Conservation (phyloP, 805 yeast genomes). For the Yarrowia sp. region DNA sequence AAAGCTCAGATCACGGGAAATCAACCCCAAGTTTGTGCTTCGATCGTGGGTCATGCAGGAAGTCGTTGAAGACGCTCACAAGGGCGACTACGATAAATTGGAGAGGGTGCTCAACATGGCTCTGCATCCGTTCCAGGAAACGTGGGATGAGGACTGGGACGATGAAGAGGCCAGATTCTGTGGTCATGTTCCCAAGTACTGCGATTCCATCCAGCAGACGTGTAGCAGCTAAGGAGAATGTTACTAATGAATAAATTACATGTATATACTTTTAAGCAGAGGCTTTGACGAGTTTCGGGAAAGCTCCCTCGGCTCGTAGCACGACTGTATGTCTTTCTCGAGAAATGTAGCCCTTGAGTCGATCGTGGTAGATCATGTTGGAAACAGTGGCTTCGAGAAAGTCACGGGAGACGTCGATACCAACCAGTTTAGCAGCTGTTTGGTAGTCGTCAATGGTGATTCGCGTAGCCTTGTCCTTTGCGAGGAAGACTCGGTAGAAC, state of each 20-base stretch:
- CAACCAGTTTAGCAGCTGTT: conserved; percentile 53
- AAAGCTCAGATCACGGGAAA: conserved; percentile 52
- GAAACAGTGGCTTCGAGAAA: conserved; percentile 76
- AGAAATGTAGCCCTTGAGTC: conserved; percentile 80
- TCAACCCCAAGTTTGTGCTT: conserved; percentile 83
- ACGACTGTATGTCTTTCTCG: conserved; percentile 78
- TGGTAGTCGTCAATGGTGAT: conserved; percentile 54
- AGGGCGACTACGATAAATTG: conserved; percentile 60
- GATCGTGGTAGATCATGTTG: conserved; percentile 63
- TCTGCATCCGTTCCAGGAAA: conserved; percentile 71
- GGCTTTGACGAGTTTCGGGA: conserved; percentile 55
- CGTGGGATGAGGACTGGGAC: conserved; percentile 68
- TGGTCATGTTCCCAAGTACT: conserved; percentile 59
- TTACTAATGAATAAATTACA: conserved; percentile 1
- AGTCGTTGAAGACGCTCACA: conserved; percentile 67
- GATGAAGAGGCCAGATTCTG: conserved; percentile 62
- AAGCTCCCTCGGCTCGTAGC: conserved; percentile 74
- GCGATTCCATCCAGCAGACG: conserved; percentile 74
- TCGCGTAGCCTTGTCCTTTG: conserved; percentile 48
- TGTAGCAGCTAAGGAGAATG: conserved; percentile 54
- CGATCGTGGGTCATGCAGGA: conserved; percentile 87
- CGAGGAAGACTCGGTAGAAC: conserved; percentile 53
- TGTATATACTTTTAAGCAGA: background rate
- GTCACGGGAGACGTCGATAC: conserved; percentile 50
- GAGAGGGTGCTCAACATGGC: conserved; percentile 74